A percentile compares a stretch with the other conserved stretches of the same genome.
These are phyloP conservation scores for Pleurotus djamor DNA, from an alignment of 768 basidiomycete genomes.

Conservation along the genomic window DNA sequence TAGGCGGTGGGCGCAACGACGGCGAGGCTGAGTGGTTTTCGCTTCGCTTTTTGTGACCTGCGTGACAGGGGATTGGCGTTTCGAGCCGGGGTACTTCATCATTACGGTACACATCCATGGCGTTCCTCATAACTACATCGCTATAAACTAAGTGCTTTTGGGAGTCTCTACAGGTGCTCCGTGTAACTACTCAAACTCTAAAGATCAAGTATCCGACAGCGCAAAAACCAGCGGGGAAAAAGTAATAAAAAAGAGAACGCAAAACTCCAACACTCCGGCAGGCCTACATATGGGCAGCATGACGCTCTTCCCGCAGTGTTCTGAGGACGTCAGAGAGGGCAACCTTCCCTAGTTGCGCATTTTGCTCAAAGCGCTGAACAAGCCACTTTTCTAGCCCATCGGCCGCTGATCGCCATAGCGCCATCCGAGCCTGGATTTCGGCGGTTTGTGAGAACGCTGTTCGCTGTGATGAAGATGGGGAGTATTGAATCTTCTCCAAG, in stretches of 20 bases:
- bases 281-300: constrained; percentile 29
- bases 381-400: constrained; percentile 85
- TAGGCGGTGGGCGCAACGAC: too few relatives aligned
- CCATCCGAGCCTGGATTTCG: constrained; percentile 82
- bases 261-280: not conserved
- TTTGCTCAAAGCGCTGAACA: constrained; percentile 87
- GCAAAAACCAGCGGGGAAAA: not conserved
- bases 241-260: not conserved
- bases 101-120: not conserved
- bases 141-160: not conserved
- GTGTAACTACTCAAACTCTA: not conserved
- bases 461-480: constrained; percentile 57
- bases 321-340: constrained; percentile 90
- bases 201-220: not conserved
- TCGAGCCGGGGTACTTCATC: not conserved
- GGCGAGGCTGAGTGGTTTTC: too few relatives aligned
- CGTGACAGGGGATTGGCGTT: not conserved
- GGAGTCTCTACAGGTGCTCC: not conserved
- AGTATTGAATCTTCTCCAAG: constrained; percentile 87
- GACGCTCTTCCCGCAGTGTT: constrained; percentile 73
- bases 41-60: not conserved
- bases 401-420: constrained; percentile 78
- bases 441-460: constrained; percentile 90
- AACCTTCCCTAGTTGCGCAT: constrained; percentile 84
- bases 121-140: not conserved